Conservation (phyloP, 2,329 filamentous ascomycete species). For the Podosphaera xanthii region DNA sequence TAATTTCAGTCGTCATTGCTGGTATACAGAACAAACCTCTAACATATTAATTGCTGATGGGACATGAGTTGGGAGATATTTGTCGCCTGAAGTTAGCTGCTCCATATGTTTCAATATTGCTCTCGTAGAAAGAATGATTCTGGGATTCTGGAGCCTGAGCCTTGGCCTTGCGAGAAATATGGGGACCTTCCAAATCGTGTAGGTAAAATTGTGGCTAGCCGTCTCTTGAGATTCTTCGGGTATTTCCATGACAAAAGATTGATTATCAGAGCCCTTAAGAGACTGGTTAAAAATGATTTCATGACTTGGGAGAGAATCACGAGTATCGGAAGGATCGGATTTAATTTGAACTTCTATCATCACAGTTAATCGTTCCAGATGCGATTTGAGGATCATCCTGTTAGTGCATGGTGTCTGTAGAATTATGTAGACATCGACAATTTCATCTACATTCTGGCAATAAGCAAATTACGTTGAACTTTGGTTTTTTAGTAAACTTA, state of each 20-base stretch:
- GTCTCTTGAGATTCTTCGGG: slow-evolving; percentile 20
- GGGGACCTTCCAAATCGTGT: slow-evolving; percentile 36
- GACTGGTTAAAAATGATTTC: slow-evolving; percentile 37
- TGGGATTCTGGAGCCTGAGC: slow-evolving; percentile 41
- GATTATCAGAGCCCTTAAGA: slow-evolving; percentile 26
- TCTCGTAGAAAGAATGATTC: slow-evolving; percentile 39
- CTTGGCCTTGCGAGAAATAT: slow-evolving; percentile 36
- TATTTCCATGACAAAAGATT: slow-evolving; percentile 23
- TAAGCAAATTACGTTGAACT: slow-evolving; percentile 23
- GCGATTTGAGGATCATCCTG: slow-evolving; percentile 31
- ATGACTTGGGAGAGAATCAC: slow-evolving; percentile 22
- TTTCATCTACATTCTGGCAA: slow-evolving; percentile 43
- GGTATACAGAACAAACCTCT: slow-evolving; percentile 19
- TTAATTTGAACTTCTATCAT: slow-evolving; percentile 43
- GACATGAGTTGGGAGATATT: slow-evolving; percentile 46
- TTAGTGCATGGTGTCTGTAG: slow-evolving; percentile 39
- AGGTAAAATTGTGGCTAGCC: slow-evolving; percentile 20
- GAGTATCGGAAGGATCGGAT: slow-evolving; percentile 28
- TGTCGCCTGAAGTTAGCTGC: slow-evolving; percentile 23
- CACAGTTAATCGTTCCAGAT: slow-evolving; percentile 38
- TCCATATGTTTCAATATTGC: slow-evolving; percentile 34
- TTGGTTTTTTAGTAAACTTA: slow-evolving; percentile 21
- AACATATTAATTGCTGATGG: slow-evolving; percentile 57
- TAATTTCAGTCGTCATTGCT: not conserved
- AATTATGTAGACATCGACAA: slow-evolving; percentile 42